These are phyloP conservation scores for Tardiomyces depauwii DNA, from an alignment of 1,139 yeast species.

Conservation along the genomic window DNA sequence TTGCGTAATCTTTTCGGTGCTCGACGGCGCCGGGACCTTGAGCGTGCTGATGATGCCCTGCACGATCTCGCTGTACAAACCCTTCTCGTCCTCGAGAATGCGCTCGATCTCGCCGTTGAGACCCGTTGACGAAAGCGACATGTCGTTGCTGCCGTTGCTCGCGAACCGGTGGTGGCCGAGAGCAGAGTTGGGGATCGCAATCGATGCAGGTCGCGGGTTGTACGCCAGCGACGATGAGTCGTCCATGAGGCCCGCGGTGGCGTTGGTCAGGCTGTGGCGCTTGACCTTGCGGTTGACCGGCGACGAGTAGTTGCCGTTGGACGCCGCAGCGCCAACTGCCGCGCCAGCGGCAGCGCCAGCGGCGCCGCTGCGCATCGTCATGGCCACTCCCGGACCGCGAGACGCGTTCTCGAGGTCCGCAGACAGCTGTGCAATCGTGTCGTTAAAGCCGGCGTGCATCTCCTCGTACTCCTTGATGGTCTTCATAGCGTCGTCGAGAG, in stretches of 20 bases:
- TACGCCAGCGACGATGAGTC: conserved; percentile 17
- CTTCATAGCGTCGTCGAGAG: conserved; percentile 24
- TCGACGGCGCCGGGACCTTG: conserved; percentile 75
- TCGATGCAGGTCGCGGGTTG: conserved; percentile 27
- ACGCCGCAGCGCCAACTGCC: conserved; percentile 3
- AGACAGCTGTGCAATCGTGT: conserved; percentile 1
- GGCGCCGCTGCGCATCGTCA: neutral
- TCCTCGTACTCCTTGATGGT: conserved; percentile 21
- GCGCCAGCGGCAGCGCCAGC: neutral
- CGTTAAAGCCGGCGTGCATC: conserved; percentile 10
- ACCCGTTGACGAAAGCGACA: conserved; percentile 18
- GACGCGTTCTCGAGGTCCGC: conserved; percentile 2
- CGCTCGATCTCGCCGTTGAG: conserved; percentile 30
- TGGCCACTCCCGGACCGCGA: conserved; percentile 1
- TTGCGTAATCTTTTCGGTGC: conserved; percentile 68
- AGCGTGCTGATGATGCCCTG: conserved; percentile 83
- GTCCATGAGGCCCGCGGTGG: conserved; percentile 9
- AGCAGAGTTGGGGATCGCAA: conserved; percentile 14
- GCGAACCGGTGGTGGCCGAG: conserved; percentile 13
- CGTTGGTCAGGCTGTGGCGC: conserved; percentile 20
- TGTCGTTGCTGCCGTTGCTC: conserved; percentile 17
- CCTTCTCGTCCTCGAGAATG: conserved; percentile 63
- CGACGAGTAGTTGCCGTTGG: conserved; percentile 1
- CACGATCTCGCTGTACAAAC: conserved; percentile 73
- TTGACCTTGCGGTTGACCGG: conserved; percentile 16